phyloP scores from a whole-genome alignment of 805 yeast genomes.

The Candida glaebosa region DNA sequence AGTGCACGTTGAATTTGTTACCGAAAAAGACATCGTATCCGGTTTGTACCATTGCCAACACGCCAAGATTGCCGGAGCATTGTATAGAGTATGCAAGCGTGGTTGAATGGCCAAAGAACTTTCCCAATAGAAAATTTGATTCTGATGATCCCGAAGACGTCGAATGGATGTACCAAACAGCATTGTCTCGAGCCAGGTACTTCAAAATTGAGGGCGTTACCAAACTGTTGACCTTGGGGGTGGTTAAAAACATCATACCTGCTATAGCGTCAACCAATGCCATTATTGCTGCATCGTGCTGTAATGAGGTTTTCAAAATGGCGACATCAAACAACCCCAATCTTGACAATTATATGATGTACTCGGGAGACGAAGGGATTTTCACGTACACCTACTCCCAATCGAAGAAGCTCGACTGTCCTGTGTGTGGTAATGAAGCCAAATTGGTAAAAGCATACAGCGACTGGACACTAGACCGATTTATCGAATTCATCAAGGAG shows the following conservation, averaged over 20 bases:
- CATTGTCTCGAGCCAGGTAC: slow-evolving; percentile 55
- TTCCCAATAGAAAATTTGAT: slow-evolving; percentile 51
- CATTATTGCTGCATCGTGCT: slow-evolving; percentile 82
- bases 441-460: slow-evolving; percentile 21
- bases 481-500: slow-evolving; percentile 38
- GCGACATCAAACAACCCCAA: slow-evolving; percentile 66
- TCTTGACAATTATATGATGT: slow-evolving; percentile 78
- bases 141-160: slow-evolving; percentile 67
- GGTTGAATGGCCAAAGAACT: slow-evolving; percentile 62
- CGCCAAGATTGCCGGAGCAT: slow-evolving; percentile 93
- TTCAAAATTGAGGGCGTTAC: slow-evolving; percentile 79
- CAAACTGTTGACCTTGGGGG: slow-evolving; percentile 70
- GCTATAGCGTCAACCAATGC: slow-evolving; percentile 95
- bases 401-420: slow-evolving; percentile 58
- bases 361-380: slow-evolving; percentile 77
- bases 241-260: slow-evolving; percentile 87
- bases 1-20: slow-evolving; percentile 79
- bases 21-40: slow-evolving; percentile 70
- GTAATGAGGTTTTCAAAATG: slow-evolving; percentile 80
- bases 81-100: slow-evolving; percentile 89
- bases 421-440: slow-evolving; percentile 63
- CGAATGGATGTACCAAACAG: slow-evolving; percentile 54
- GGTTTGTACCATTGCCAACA: slow-evolving; percentile 89
- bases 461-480: slow-evolving; percentile 37
- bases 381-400: slow-evolving; percentile 71